Conservation (phyloP, 2,329 filamentous ascomycete species). For the Hypomyces perniciosus region DNA sequence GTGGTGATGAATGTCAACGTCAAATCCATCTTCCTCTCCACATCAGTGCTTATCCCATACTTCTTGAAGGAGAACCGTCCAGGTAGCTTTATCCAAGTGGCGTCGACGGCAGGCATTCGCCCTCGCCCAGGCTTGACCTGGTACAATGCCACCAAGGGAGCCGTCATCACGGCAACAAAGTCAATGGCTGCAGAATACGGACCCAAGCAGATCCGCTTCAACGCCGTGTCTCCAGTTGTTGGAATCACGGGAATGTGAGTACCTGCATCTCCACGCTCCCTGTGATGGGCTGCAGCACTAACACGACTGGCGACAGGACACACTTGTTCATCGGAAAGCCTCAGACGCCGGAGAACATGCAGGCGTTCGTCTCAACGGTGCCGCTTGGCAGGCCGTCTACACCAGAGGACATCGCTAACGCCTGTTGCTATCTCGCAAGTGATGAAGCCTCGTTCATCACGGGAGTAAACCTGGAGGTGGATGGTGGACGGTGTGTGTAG, state of each 20-base stretch:
- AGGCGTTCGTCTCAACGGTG: slow-evolving; percentile 46
- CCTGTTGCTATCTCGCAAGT: slow-evolving; percentile 62
- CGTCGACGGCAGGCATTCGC: slow-evolving; percentile 54
- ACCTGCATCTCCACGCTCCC: fast-evolving
- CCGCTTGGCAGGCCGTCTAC: slow-evolving; percentile 50
- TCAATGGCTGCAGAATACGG: slow-evolving; percentile 66
- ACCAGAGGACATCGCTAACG: slow-evolving; percentile 63
- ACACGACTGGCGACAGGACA: slow-evolving; percentile 23
- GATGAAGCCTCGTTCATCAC: slow-evolving; percentile 69
- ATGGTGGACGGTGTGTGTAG: slow-evolving; percentile 23
- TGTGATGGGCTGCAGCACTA: neutral
- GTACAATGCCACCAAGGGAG: slow-evolving; percentile 66
- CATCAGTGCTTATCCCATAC: slow-evolving; percentile 53
- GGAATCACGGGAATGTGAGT: slow-evolving; percentile 56
- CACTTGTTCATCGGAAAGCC: slow-evolving; percentile 53
- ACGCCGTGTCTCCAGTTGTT: slow-evolving; percentile 63
- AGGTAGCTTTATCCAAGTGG: slow-evolving; percentile 59
- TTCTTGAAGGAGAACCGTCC: slow-evolving; percentile 51
- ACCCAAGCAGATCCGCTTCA: slow-evolving; percentile 65
- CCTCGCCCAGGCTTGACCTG: slow-evolving; percentile 59
- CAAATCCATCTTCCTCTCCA: slow-evolving; percentile 58
- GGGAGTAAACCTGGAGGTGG: slow-evolving; percentile 58
- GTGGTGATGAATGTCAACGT: slow-evolving; percentile 63
- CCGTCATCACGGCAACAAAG: slow-evolving; percentile 54
- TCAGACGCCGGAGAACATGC: slow-evolving; percentile 56